Conservation (phyloP, 192 early-diverging fungal species). For the Rhizoclosmatium globosum region DNA sequence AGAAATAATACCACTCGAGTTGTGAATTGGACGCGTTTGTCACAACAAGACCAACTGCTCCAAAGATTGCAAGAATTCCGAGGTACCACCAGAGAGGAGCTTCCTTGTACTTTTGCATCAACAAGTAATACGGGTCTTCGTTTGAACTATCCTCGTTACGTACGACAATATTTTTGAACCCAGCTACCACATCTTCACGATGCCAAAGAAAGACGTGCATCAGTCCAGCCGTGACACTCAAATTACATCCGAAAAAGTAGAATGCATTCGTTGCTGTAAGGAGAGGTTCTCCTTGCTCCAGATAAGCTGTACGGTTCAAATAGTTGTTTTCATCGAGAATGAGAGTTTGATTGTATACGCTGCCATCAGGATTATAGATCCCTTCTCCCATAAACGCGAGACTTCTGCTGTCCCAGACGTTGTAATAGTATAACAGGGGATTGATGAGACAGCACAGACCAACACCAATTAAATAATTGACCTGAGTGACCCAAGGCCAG, state of each 20-base stretch:
- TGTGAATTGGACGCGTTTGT: background rate
- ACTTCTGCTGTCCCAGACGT: background rate
- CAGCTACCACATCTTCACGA: background rate
- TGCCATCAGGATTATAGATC: slow-evolving; percentile 2
- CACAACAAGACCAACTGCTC: background rate
- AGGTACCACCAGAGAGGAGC: slow-evolving; percentile 9
- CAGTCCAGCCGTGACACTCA: slow-evolving; percentile 15
- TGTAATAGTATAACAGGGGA: slow-evolving; percentile 4
- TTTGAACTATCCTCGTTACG: background rate
- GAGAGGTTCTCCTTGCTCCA: background rate
- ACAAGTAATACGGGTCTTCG: background rate
- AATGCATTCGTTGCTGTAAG: background rate
- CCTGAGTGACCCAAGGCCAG: slow-evolving; percentile 5
- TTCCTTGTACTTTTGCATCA: slow-evolving; percentile 32
- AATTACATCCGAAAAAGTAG: background rate
- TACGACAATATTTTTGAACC: slow-evolving; percentile 19
- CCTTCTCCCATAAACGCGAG: slow-evolving; percentile 16
- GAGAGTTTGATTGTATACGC: slow-evolving; percentile 17
- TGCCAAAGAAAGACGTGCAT: slow-evolving; percentile 3
- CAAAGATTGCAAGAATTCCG: background rate
- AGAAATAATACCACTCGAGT: slow-evolving; percentile 19
- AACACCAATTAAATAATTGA: slow-evolving; percentile 19
- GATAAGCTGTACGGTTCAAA: slow-evolving; percentile 7
- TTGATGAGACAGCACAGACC: background rate
- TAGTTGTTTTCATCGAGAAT: slow-evolving; percentile 9